A percentile compares a stretch with the other conserved stretches of the same genome.
phyloP scores from a whole-genome alignment of 2,329 filamentous ascomycete genomes.

The Aspergillus alliaceus region DNA sequence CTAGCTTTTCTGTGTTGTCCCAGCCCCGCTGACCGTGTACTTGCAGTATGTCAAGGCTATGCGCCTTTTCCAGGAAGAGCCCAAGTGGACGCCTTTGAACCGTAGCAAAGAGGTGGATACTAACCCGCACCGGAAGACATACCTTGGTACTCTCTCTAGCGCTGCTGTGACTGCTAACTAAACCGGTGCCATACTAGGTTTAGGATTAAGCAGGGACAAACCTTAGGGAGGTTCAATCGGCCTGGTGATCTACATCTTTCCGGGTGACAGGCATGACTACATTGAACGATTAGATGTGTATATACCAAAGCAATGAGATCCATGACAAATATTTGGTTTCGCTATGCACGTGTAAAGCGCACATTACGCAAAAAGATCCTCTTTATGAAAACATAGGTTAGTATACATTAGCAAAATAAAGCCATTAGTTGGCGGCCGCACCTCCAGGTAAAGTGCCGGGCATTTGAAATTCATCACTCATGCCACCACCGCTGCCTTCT shows the following conservation, averaged over 20 bases:
- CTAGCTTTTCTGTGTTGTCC: slow-evolving; percentile 3
- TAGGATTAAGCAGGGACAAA: background rate
- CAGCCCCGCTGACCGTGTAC: slow-evolving; percentile 5
- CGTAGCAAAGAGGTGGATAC: slow-evolving; percentile 72
- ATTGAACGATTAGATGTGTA: slow-evolving; percentile 9
- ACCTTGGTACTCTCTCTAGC: slow-evolving; percentile 53
- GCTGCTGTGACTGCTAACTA: slow-evolving; percentile 28
- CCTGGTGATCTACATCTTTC: background rate
- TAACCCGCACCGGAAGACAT: slow-evolving; percentile 77
- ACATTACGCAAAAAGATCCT: background rate
- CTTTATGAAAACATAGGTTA: background rate
- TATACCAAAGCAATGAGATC: slow-evolving; percentile 21
- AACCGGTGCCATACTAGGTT: background rate
- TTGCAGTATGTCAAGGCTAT: slow-evolving; percentile 88
- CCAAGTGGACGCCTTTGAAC: slow-evolving; percentile 96
- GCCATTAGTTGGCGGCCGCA: slow-evolving; percentile 19
- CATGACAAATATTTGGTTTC: slow-evolving; percentile 5
- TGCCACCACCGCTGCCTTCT: slow-evolving; percentile 28
- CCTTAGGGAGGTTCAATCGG: background rate
- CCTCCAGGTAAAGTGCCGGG: slow-evolving; percentile 39
- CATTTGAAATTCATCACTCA: slow-evolving; percentile 38
- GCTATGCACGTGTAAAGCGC: background rate
- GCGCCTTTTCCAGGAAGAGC: slow-evolving; percentile 96
- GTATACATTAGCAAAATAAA: background rate
- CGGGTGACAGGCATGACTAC: background rate